phyloP scores from a whole-genome alignment of 441 rosid genomes.

The Erysimum cheiri region DNA sequence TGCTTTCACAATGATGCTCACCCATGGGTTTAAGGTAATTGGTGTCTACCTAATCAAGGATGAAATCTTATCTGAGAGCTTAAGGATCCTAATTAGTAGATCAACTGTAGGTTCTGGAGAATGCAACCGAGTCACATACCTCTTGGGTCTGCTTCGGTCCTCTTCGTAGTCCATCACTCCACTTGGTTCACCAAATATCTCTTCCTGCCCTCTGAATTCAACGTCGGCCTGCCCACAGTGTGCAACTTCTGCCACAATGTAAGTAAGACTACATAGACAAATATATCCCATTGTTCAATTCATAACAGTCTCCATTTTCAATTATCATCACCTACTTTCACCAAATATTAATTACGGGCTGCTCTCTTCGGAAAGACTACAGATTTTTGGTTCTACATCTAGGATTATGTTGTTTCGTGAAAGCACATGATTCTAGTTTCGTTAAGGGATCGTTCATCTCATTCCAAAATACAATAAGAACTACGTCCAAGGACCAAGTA shows the following conservation, averaged over 20 bases:
- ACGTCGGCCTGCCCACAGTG: conserved; percentile 86
- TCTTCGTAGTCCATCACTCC: conserved; percentile 97
- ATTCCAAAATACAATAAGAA: conserved; percentile 21
- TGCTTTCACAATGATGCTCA: background rate
- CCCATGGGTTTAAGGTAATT: background rate
- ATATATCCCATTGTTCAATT: conserved; percentile 25
- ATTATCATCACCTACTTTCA: conserved; percentile 80
- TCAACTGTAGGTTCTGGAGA: conserved; percentile 54
- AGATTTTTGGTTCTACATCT: background rate
- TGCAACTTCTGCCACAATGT: conserved; percentile 98
- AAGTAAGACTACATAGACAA: conserved; percentile 93
- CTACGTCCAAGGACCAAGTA: background rate
- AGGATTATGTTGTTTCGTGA: background rate
- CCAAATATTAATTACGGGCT: conserved; percentile 59
- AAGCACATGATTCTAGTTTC: background rate
- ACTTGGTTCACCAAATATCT: conserved; percentile 88
- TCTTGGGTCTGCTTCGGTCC: conserved; percentile 91
- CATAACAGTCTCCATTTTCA: conserved; percentile 35
- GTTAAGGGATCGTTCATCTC: background rate
- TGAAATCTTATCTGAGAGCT: conserved; percentile 6
- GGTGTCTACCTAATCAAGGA: conserved; percentile 14
- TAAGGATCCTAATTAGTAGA: conserved; percentile 5
- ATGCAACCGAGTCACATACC: conserved; percentile 57
- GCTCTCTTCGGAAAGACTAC: conserved; percentile 2
- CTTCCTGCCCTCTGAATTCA: conserved; percentile 90